Base-by-base conservation (phyloP, 768 basidiomycete species). In the Leucocoprinus sp. region DNA sequence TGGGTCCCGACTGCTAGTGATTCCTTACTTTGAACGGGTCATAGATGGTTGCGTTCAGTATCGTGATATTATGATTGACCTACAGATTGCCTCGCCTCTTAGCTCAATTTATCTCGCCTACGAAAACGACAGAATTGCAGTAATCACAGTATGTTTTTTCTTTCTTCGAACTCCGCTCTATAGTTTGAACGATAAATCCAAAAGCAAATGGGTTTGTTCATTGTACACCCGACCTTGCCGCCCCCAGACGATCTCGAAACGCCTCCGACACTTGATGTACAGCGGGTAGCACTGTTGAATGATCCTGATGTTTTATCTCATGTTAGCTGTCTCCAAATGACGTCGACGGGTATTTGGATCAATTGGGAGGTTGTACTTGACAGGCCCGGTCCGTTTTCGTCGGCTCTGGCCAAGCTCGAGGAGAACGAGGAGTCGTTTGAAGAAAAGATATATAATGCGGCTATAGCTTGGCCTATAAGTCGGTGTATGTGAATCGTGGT, bases 241-340 rank as follows among this genome's bases (percentile, higher is more conserved):
- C 21, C 27, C 11, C 37, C 39, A 17, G 11, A 22, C 37, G 35
- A 42, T 24, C 17, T 37, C 18, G 28, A 36, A 14, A 41, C 41
- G 27, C 52, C 46, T 34, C 45, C 39, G 15, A 15, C 39, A 21
- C 52, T 37, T 4, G 26, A 49, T 15, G 33, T 54, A 7, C 50
- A 49, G 14, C 40, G 53, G 11, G 43, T 52, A 1, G 24, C 49
- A 14, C 62, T 60, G 4, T 57, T 52, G 37, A 63, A 70, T 40
- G 54, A 67, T 34, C 54, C 57, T 0, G 40, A 52, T 1, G 54
- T 51, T 38, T 55, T 73, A 21, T 45, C 29, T 14, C 50, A 48
- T 44, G 54, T 78, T n/a, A 67, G 67, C 19, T 80, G 76, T 52
- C 64, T 80, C 17, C 76, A 79, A 54, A 67, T 78, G 62, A 73